Percentiles rank a stretch among this genome's conserved stretches.
These are phyloP conservation scores for Podospora bellae-mahoneyi DNA, from an alignment of 495 filamentous ascomycete species.

Conservation along the genomic window DNA sequence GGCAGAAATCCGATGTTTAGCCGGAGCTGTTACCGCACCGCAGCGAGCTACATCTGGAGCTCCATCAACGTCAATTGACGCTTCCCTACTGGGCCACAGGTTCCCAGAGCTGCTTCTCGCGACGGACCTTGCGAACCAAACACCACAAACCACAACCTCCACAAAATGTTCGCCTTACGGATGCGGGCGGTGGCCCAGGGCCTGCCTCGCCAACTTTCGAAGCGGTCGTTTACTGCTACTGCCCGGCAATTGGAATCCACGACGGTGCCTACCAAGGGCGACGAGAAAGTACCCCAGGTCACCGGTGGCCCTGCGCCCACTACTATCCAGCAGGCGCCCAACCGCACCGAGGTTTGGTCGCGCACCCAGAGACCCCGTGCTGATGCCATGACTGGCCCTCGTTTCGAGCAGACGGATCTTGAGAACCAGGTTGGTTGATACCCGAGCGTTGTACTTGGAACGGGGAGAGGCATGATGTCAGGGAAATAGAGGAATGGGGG, in stretches of 20 bases:
- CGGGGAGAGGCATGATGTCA: background rate
- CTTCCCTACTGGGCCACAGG: constrained; percentile 4
- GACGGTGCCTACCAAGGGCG: constrained; percentile 4
- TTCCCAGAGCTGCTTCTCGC: constrained; percentile 12
- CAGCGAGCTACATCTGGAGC: background rate
- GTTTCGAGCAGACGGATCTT: constrained; percentile 96
- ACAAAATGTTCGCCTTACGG: constrained; percentile 54
- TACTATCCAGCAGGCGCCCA: constrained; percentile 76
- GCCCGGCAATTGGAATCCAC: constrained; percentile 38
- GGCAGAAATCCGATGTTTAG: background rate
- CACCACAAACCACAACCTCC: constrained; percentile 31
- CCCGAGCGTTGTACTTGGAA: background rate
- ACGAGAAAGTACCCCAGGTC: constrained; percentile 25
- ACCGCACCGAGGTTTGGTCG: constrained; percentile 76
- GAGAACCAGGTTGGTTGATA: constrained; percentile 71
- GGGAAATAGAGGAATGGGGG: background rate
- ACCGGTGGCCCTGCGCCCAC: constrained; percentile 51
- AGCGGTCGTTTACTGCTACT: constrained; percentile 38
- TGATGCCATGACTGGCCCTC: constrained; percentile 82
- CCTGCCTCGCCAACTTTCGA: constrained; percentile 32
- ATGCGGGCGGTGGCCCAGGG: constrained; percentile 40
- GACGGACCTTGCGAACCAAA: constrained; percentile 15
- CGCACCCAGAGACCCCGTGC: constrained; percentile 74
- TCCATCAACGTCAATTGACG: constrained; percentile 22
- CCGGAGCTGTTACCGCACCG: background rate